Evolutionary conservation across 257 asterid genomes (phyloP), one percentile per base, ranked within the genome.

Genomic region (Solanum appendiculatum): DNA sequence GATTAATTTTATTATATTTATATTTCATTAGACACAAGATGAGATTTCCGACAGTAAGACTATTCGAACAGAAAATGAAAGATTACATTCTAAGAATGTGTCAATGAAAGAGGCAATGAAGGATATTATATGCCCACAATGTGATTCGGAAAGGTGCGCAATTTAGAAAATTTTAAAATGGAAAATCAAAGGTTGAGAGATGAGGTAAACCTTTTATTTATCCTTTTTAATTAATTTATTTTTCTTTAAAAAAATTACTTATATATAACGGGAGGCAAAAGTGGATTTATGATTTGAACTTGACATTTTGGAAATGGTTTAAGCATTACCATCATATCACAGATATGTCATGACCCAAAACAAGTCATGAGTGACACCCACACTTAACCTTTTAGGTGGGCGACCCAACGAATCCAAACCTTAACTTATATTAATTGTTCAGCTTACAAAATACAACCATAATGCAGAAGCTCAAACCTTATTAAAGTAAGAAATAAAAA

Each of bases 181-280:
- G 93, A 93, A 88, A 94, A 95, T 91, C 91, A 86, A 11, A 86
- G 70, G 14, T 51, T 93, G 81, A 95, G 90, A 86, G 90, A 91
- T 78, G 93, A 93, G 96, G 96, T 94, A 34, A 58, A 40, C 0
- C 2, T 11, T 80, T 13, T 25, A 0, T 37, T 6, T 86, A 69
- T 77, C 77, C 5, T 9, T 20, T 16, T n/a, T 63, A 10, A 18
- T 5, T 20, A 5, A 18, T 63, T 63, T 63, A 11, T 63, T n/a
- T n/a, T n/a, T 0, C 70, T 11, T 7, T 27, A 8, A 63, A 63
- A 63, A 10, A 2, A 10, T 9, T 63, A 9, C 8, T 10, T n/a
- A 25, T n/a, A 60, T 2, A 25, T 60, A 21, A 74, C 20, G n/a
- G n/a, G n/a, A n/a, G n/a, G n/a, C n/a, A n/a, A n/a, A n/a, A n/a